Base-by-base conservation (phyloP, 1,139 yeast genomes). In the Sugiyamaella japonica region DNA sequence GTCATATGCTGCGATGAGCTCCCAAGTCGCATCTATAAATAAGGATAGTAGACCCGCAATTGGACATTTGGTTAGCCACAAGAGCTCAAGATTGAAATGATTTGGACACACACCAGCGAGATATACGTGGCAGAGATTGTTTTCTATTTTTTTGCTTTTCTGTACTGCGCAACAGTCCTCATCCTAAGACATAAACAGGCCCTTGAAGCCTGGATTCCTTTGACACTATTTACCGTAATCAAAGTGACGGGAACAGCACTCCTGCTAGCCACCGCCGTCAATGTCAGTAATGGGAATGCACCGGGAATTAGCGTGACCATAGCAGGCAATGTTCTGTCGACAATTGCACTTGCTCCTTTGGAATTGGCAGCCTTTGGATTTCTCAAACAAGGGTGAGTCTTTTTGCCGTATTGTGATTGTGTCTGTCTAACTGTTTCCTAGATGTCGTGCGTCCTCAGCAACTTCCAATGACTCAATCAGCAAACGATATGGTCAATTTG, bases 331-430 rank as follows among this genome's bases (percentile, higher is more conserved):
- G 42, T 58, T 16, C 29, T 57, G 32, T 44, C 50, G 1, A 37
- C 54, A 1, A 52, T 55, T n/a, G 54, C 60, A 1, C 48, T 54
- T 2, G 53, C 56, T 16, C 61, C 61, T 1, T 34, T 58, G 36
- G 43, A 52, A 36, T 36, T 45, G 10, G 47, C 56, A 2, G 49
- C 55, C 6, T 45, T 56, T n/a, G 50, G 52, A 2, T 43, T 57
- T 15, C 31, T 54, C n/a, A 37, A 25, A n/a, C 39, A 48, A 34
- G 58, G 59, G 41, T 31, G 16, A 44, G 48, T 44, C 2, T 34
- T 34, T 13, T 8, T 34, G 25, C 25, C 25, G 25, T 20, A 20
- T 20, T 20, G 25, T 3, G 3, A 20, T 8, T 10, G 7, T n/a
- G 13, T 31, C 36, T 34, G 16, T 34, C n/a, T n/a, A n/a, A n/a